Percentiles rank a stretch among this genome's conserved stretches.
Conservation (phyloP, 2,329 filamentous ascomycete genomes). For the Aspergillus latus region DNA sequence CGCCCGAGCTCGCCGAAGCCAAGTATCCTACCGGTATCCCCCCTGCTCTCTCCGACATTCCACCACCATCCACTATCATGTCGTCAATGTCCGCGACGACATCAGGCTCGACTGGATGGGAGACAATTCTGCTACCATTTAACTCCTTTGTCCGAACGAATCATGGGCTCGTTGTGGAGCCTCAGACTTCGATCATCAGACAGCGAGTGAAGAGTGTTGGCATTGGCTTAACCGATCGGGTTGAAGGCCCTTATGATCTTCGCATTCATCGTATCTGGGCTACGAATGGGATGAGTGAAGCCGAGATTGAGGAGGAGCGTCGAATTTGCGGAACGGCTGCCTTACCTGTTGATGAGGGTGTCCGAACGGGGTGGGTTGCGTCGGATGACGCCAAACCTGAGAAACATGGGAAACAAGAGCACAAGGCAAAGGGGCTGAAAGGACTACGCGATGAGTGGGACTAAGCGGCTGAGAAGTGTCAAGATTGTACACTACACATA, state of each 20-base stretch:
- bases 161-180: slow-evolving; percentile 86
- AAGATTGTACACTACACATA: slow-evolving; percentile 17
- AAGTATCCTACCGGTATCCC: slow-evolving; percentile 33
- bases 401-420: slow-evolving; percentile 16
- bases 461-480: slow-evolving; percentile 10
- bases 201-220: slow-evolving; percentile 84
- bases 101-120: slow-evolving; percentile 80
- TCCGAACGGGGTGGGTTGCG: slow-evolving; percentile 29
- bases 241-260: slow-evolving; percentile 85
- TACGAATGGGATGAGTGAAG: slow-evolving; percentile 64
- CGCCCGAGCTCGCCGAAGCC: slow-evolving; percentile 23
- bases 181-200: slow-evolving; percentile 83
- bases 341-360: slow-evolving; percentile 38
- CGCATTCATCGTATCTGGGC: slow-evolving; percentile 87
- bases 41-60: slow-evolving; percentile 39
- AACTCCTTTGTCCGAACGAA: slow-evolving; percentile 95
- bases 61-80: slow-evolving; percentile 37
- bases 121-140: slow-evolving; percentile 89
- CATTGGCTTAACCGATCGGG: slow-evolving; percentile 82
- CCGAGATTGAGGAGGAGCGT: slow-evolving; percentile 42
- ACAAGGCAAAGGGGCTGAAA: slow-evolving; percentile 36
- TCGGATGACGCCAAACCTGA: slow-evolving; percentile 8
- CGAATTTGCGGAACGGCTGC: slow-evolving; percentile 43
- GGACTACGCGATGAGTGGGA: slow-evolving; percentile 39
- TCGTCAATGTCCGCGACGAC: slow-evolving; percentile 43